Evolutionary conservation across 257 asterid genomes (phyloP), one percentile per base, ranked within the genome.

Genomic region (Solanum sejunctum): DNA sequence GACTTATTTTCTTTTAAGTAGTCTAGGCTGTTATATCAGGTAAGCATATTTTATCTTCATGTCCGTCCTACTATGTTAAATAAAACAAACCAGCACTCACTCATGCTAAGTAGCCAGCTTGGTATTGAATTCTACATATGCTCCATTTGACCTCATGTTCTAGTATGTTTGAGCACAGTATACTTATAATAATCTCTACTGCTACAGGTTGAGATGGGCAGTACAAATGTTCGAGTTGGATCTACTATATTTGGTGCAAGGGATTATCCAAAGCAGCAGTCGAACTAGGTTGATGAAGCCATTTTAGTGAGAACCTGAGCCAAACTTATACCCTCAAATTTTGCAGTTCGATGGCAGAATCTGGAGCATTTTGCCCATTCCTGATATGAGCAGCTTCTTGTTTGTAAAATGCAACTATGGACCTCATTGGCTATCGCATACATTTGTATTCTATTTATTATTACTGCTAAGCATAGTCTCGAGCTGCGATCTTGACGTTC

Each of bases 231-330:
- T 72, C 92, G 99, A 88, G 67, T 96, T 70, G 99, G 99, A 86
- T 96, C 99, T n/a, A 96, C 99, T 84, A 96, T 96, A 88, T 96
- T 96, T 83, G 99, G 99, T 79, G 95, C 99, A 16, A 91, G 99
- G 89, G 97, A 93, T 87, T 94, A 95, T 87, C 90, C 95, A 17
- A 89, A 91, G 90, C 90, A 91, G 90, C 83, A 87, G 86, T 84
- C 60, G 26, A 82, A 84, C 77, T 84, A 88, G 81, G 64, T 26
- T 15, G 82, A 75, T 51, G 64, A 26, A 9, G 1, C 64, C 47
- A 77, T 52, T 15, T 52, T 77, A 26, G 47, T 26, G 26, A 15
- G 63, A 51, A n/a, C 43, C 43, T 5, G 61, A 23, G 26, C 23
- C 82, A 51, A 51, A 77, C 47, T 43, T 71, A 36, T 43, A 72